These are phyloP conservation scores for Miscanthus lutarioriparius DNA, from an alignment of 176 grass and related monocot genomes.

Conservation along the genomic window DNA sequence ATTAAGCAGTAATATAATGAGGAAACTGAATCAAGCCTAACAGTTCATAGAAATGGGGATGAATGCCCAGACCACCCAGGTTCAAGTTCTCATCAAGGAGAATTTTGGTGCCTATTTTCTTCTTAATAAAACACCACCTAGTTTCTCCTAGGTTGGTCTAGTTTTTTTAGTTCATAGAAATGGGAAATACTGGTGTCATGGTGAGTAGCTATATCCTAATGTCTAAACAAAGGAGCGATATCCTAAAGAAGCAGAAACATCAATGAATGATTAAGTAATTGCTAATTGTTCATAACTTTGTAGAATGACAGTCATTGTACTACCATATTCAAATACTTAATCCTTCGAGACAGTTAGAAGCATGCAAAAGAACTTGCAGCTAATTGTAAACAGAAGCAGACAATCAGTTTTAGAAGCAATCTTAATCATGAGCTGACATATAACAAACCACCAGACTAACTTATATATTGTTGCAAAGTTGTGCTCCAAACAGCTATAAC, in stretches of 20 bases:
- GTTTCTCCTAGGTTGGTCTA: neutral
- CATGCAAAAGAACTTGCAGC: neutral
- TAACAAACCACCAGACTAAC: slow-evolving; percentile 18
- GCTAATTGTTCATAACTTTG: neutral
- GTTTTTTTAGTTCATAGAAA: neutral
- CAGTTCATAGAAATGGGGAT: slow-evolving; percentile 1
- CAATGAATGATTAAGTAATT: neutral
- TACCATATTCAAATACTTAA: neutral
- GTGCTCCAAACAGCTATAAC: slow-evolving; percentile 93
- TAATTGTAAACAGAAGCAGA: neutral
- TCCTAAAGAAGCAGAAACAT: neutral
- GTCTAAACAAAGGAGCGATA: neutral
- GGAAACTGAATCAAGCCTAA: neutral
- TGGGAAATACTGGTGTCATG: neutral
- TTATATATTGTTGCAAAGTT: slow-evolving; percentile 94
- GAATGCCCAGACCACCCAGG: neutral
- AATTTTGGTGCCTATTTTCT: neutral
- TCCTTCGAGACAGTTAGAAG: neutral
- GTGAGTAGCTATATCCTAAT: neutral
- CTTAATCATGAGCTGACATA: too few species aligned
- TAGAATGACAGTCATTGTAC: neutral
- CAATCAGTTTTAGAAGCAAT: neutral
- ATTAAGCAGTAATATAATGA: neutral
- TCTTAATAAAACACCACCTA: neutral
- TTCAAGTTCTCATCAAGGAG: neutral